A percentile compares a stretch with the other conserved stretches of the same genome.
Conservation (phyloP, 495 filamentous ascomycete genomes). For the Neurospora sp. region DNA sequence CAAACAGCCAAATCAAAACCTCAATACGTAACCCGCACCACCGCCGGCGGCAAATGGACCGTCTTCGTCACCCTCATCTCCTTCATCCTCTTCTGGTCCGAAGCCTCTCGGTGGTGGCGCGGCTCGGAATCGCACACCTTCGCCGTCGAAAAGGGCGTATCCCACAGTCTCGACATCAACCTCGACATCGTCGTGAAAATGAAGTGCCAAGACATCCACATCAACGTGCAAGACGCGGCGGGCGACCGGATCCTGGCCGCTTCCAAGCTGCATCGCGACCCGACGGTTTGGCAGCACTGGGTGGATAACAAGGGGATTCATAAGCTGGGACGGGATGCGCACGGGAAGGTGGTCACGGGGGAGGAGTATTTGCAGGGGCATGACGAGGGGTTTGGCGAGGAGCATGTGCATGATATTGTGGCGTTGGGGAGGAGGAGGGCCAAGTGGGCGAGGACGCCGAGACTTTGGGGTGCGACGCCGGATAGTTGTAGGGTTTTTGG, state of each 20-base stretch:
- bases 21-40: slow-evolving; percentile 74
- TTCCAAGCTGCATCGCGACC: slow-evolving; percentile 59
- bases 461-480: slow-evolving; percentile 41
- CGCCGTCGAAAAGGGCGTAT: slow-evolving; percentile 85
- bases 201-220: slow-evolving; percentile 75
- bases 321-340: slow-evolving; percentile 42
- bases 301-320: slow-evolving; percentile 62
- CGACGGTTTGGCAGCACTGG: slow-evolving; percentile 75
- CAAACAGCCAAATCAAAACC: slow-evolving; percentile 81
- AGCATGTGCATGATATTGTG: slow-evolving; percentile 65
- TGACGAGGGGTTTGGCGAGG: slow-evolving; percentile 52
- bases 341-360: slow-evolving; percentile 38
- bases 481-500: slow-evolving; percentile 82
- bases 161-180: slow-evolving; percentile 85
- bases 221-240: slow-evolving; percentile 95
- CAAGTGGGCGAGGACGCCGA: slow-evolving; percentile 65
- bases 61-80: slow-evolving; percentile 66
- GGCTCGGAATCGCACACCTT: slow-evolving; percentile 82
- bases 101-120: slow-evolving; percentile 71
- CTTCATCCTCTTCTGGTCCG: slow-evolving; percentile 59
- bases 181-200: slow-evolving; percentile 89
- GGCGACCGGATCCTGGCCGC: slow-evolving; percentile 86
- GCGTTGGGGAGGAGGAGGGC: slow-evolving; percentile 43
- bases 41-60: slow-evolving; percentile 88
- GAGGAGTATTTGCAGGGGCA: slow-evolving; percentile 41